A percentile compares a stretch with the other conserved stretches of the same genome.
phyloP scores from a whole-genome alignment of 2,329 filamentous ascomycete species.

The Grosmannia huntii region DNA sequence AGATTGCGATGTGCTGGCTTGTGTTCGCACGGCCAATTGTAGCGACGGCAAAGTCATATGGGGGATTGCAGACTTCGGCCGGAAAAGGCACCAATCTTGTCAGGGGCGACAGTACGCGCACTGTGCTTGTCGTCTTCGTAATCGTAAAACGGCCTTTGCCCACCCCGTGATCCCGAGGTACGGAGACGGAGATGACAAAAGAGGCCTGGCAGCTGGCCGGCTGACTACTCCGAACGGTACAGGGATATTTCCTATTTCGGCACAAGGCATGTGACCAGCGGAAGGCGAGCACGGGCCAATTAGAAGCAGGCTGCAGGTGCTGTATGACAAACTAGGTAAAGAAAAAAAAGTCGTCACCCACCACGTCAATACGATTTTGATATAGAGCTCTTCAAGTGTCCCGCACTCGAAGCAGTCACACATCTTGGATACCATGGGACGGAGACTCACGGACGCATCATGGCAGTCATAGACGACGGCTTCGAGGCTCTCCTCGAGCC shows the following conservation, averaged over 20 bases:
- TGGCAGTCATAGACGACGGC: conserved; percentile 46
- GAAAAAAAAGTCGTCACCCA: conserved; percentile 1
- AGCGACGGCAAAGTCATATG: background rate
- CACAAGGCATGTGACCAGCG: background rate
- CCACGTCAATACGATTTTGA: background rate
- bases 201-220: too few species aligned
- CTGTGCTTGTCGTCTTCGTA: background rate
- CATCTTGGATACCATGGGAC: background rate
- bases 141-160: background rate
- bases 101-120: background rate
- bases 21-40: background rate
- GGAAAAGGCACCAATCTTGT: background rate
- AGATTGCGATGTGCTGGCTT: background rate
- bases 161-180: background rate
- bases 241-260: background rate
- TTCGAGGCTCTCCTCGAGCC: conserved; percentile 55
- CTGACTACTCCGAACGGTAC: background rate
- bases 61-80: background rate
- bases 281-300: background rate
- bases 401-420: background rate
- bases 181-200: too few species aligned
- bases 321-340: background rate
- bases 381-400: background rate
- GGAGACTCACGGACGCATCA: conserved; percentile 14
- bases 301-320: background rate